Percentiles rank a stretch among this genome's conserved stretches.
phyloP scores from a whole-genome alignment of 2,329 filamentous ascomycete species.

The Trichoderma harzianum region DNA sequence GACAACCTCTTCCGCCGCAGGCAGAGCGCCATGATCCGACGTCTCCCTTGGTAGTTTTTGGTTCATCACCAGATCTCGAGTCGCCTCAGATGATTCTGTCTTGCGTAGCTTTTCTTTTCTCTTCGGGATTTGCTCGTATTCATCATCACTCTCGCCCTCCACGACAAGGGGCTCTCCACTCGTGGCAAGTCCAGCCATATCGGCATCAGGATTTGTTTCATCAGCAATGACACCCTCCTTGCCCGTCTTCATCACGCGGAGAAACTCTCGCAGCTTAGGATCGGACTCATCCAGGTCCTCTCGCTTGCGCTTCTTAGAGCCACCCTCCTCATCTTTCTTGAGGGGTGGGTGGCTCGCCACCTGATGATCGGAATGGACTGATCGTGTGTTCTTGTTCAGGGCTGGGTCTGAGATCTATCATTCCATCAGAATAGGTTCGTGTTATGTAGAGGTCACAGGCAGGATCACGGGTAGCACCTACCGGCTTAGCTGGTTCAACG shows the following conservation, averaged over 20 bases:
- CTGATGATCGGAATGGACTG: conserved; percentile 26
- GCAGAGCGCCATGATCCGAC: background rate
- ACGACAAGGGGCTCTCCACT: conserved; percentile 37
- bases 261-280: conserved; percentile 79
- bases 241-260: conserved; percentile 71
- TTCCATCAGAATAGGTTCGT: conserved; percentile 34
- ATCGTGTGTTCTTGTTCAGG: conserved; percentile 30
- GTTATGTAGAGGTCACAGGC: conserved; percentile 20
- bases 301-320: conserved; percentile 66
- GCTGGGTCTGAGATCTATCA: conserved; percentile 45
- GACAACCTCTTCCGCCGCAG: conserved; percentile 14
- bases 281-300: conserved; percentile 59
- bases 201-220: conserved; percentile 27
- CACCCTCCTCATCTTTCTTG: conserved; percentile 31
- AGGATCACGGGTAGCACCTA: conserved; percentile 39
- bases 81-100: conserved; percentile 28
- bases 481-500: conserved; percentile 83
- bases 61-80: conserved; percentile 12
- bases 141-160: conserved; percentile 65
- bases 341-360: conserved; percentile 16
- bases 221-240: conserved; percentile 35
- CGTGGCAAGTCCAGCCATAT: conserved; percentile 22
- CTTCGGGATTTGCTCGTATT: conserved; percentile 65
- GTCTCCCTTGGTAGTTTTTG: conserved; percentile 18
- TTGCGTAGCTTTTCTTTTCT: conserved; percentile 48